Base-by-base conservation (phyloP, 2,329 filamentous ascomycete genomes). In the Trichoderma koningii region DNA sequence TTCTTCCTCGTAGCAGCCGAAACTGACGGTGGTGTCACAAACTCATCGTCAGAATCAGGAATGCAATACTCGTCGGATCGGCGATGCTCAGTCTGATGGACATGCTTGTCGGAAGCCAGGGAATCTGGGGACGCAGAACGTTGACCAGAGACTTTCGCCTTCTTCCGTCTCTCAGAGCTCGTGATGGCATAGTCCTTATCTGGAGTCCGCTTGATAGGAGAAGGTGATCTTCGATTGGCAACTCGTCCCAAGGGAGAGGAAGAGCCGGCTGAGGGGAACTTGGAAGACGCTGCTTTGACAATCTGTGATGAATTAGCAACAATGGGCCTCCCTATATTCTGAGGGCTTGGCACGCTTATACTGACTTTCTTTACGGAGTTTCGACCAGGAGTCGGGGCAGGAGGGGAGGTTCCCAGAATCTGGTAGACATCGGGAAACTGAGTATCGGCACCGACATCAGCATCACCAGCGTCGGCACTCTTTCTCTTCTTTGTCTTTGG, bases 11-110 rank as follows among this genome's bases (percentile, higher is more conserved):
- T 21, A 50, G 9, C 44, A 66, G 21, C 69, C 71, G 55, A 17
- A n/a, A 69, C 69, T 17, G 73, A 74, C 21, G 71, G 75, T 70
- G 63, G 71, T 66, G 70, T 82, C 45, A 82, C 69, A 48, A 81
- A 82, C 50, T 86, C 84, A 50, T 86, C 84, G 51, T 87, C 85
- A 0, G 85, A 87, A 69, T 87, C 85, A 59, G 82, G 78, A 47
- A 87, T 81, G 7, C 85, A 72, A 41, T 77, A 74, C 34, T 77
- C 75, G 61, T 77, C 69, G 15, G 53, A 42, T 48, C 34, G 53
- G 26, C 41, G 30, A 23, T 52, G 41, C 17, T 55, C 53, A 10
- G 53, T 17, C 15, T 26, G 48, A 17, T 38, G 26, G 19, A 34
- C 19, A 7, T 42, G 59, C 10, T 56, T 12, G 3, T 30, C 41